These are phyloP conservation scores for Eucalyptus regnans DNA, from an alignment of 345 rosid species.

Conservation along the genomic window DNA sequence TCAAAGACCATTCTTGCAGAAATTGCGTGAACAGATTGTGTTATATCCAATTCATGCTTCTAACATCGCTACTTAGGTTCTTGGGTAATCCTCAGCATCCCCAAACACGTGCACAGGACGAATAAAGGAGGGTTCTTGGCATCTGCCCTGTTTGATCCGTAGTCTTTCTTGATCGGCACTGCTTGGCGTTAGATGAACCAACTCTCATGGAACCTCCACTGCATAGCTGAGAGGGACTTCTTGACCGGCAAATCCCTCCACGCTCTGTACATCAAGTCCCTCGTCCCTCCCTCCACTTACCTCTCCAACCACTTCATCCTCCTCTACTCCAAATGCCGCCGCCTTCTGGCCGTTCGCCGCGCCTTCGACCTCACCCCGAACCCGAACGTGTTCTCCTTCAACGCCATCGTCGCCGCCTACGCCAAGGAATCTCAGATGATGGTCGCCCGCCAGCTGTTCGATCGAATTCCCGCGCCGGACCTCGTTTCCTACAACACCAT, in stretches of 20 bases:
- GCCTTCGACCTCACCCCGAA: constrained; percentile 29
- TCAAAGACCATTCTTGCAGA: neutral
- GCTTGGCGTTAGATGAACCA: constrained; percentile 28
- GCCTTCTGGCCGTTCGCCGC: constrained; percentile 29
- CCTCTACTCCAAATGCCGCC: constrained; percentile 78
- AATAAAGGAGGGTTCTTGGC: neutral
- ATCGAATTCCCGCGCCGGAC: constrained; percentile 72
- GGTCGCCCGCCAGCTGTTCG: constrained; percentile 58
- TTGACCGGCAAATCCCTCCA: constrained; percentile 62
- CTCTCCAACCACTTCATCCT: constrained; percentile 84
- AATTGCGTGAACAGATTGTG: neutral
- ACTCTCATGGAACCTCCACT: constrained; percentile 32
- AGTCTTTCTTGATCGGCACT: neutral
- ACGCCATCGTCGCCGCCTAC: constrained; percentile 40
- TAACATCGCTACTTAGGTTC: neutral
- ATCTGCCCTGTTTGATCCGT: neutral
- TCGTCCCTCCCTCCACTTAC: constrained; percentile 55
- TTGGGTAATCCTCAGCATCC: neutral
- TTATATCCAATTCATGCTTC: neutral
- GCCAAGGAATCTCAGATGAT: constrained; percentile 27
- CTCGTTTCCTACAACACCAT: constrained; percentile 76
- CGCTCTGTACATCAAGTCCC: constrained; percentile 52
- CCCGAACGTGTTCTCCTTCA: constrained; percentile 75
- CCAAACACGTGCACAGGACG: neutral
- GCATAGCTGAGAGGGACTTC: constrained; percentile 43